Conservation (phyloP, 139 green algal species). For the Picochlorum sp. region DNA sequence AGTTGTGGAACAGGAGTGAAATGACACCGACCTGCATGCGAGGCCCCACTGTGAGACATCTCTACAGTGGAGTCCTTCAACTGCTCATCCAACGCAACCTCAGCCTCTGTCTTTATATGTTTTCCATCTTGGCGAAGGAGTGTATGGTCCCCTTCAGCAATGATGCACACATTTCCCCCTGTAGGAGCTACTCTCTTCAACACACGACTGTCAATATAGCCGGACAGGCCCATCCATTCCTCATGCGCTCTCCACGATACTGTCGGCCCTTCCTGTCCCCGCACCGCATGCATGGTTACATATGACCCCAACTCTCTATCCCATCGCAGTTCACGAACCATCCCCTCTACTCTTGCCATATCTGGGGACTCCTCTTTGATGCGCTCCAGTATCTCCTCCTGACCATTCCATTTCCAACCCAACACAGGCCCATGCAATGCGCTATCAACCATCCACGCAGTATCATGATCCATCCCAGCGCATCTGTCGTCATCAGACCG, state of each 20-base stretch:
- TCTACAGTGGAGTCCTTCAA: background rate
- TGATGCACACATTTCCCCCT: conserved; percentile 49
- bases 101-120: conserved; percentile 24
- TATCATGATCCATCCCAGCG: background rate
- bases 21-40: conserved; percentile 40
- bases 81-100: conserved; percentile 33
- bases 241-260: conserved; percentile 11
- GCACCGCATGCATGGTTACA: background rate
- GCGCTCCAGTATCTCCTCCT: conserved; percentile 43
- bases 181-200: conserved; percentile 44
- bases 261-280: background rate
- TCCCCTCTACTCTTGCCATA: background rate
- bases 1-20: conserved; percentile 58
- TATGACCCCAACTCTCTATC: background rate
- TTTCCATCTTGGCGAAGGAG: background rate
- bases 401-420: conserved; percentile 46
- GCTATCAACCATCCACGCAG: background rate
- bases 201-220: conserved; percentile 31
- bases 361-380: conserved; percentile 56
- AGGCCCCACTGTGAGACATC: conserved; percentile 12
- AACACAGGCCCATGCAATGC: conserved; percentile 29
- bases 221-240: conserved; percentile 46
- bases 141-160: conserved; percentile 40
- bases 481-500: background rate
- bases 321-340: background rate